A percentile compares a stretch with the other conserved stretches of the same genome.
Conservation (phyloP, 2,329 filamentous ascomycete species). For the Arthrobotrys musiformis region DNA sequence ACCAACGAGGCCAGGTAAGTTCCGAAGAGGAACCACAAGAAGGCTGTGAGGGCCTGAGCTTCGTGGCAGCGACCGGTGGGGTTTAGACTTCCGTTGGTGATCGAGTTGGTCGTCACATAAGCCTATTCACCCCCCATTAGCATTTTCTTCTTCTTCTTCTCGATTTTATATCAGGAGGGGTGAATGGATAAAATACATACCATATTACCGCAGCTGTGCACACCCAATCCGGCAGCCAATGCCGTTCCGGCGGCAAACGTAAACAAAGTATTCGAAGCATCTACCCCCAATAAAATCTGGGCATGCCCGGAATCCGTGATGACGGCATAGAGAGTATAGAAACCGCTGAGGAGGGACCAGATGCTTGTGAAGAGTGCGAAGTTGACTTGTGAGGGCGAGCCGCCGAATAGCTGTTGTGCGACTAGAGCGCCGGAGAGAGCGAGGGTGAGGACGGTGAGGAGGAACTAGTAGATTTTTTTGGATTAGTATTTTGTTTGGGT, state of each 20-base stretch:
- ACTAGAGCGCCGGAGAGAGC: constrained; percentile 58
- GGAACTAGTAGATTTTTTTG: constrained; percentile 29
- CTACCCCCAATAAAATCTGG: constrained; percentile 64
- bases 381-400: constrained; percentile 71
- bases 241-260: constrained; percentile 66
- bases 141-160: neutral
- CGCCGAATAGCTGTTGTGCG: constrained; percentile 63
- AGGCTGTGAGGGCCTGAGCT: constrained; percentile 66
- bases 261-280: constrained; percentile 66
- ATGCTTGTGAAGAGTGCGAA: constrained; percentile 66
- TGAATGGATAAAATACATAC: constrained; percentile 60
- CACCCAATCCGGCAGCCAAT: constrained; percentile 65
- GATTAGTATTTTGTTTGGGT: neutral
- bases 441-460: constrained; percentile 57
- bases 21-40: constrained; percentile 67
- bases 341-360: constrained; percentile 65
- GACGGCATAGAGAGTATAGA: constrained; percentile 65
- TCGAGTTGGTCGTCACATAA: constrained; percentile 60
- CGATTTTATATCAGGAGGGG: neutral
- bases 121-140: constrained; percentile 58
- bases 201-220: constrained; percentile 64
- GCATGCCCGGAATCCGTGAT: constrained; percentile 60
- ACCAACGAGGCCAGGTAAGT: constrained; percentile 62
- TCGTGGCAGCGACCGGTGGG: constrained; percentile 63
- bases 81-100: constrained; percentile 44